Percentiles rank a stretch among this genome's conserved stretches.
phyloP scores from a whole-genome alignment of 257 asterid species.

The Voacanga thouarsii region DNA sequence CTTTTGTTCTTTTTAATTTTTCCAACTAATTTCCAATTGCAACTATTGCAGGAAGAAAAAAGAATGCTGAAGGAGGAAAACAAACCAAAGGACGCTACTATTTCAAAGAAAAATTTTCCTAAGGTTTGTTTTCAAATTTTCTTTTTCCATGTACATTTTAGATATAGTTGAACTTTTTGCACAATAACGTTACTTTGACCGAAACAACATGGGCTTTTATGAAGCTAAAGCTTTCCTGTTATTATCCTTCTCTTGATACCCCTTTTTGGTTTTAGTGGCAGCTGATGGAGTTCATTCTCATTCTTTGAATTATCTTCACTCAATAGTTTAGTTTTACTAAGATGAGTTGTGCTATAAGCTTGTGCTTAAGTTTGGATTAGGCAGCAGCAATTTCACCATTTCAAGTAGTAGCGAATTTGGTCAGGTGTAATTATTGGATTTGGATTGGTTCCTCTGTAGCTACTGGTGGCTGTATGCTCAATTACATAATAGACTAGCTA shows the following conservation, averaged over 20 bases:
- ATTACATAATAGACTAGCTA: background rate
- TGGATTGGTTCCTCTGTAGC: background rate
- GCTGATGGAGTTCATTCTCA: no score
- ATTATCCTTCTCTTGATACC: background rate
- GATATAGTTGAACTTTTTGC: background rate
- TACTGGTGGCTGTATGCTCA: background rate
- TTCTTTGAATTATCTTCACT: background rate
- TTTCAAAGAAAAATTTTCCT: conserved; percentile 49
- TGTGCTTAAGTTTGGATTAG: background rate
- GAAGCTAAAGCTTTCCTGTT: background rate
- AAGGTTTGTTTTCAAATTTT: conserved; percentile 39
- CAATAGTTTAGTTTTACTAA: background rate
- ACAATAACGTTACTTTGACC: background rate
- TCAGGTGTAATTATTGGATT: conserved; percentile 4
- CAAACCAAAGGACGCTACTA: conserved; percentile 33
- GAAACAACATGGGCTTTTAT: background rate
- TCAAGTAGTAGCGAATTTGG: background rate
- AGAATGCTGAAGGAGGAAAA: conserved; percentile 32
- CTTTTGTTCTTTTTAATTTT: background rate
- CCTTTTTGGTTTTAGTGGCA: background rate
- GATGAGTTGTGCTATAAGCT: background rate
- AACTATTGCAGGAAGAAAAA: conserved; percentile 47
- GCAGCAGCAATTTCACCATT: background rate
- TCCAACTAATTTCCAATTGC: background rate
- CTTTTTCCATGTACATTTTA: background rate